These are phyloP conservation scores for Prunus mume DNA, from an alignment of 306 rosid species.

Conservation along the genomic window DNA sequence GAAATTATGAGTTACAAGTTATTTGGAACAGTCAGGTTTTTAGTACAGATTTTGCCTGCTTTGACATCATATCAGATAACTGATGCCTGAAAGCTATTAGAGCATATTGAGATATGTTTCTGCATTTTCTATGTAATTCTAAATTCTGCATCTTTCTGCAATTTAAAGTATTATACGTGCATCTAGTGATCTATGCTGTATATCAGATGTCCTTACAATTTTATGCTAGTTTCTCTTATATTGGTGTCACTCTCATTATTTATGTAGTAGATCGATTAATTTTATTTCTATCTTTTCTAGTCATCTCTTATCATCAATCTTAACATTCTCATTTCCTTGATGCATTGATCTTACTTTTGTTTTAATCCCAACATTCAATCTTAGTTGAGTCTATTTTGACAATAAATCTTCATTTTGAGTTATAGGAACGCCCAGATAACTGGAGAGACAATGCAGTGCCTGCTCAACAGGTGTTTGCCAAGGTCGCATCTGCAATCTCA, in stretches of 20 bases:
- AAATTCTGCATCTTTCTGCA: too few species aligned
- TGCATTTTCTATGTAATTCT: neutral
- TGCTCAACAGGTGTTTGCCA: constrained; percentile 54
- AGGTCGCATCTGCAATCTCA: constrained; percentile 74
- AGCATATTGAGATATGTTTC: neutral
- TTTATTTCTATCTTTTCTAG: neutral
- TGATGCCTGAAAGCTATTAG: neutral
- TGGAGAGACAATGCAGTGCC: constrained; percentile 74
- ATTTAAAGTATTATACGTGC: neutral
- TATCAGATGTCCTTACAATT: neutral
- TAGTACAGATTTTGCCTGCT: neutral
- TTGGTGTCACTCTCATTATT: neutral
- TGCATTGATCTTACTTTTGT: neutral
- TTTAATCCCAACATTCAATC: neutral
- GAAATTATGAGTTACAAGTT: neutral
- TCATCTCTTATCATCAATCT: neutral
- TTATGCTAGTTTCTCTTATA: neutral
- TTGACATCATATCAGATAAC: neutral
- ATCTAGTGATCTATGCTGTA: neutral
- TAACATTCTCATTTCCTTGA: neutral
- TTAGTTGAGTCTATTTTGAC: neutral
- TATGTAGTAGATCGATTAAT: neutral
- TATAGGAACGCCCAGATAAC: constrained; percentile 84
- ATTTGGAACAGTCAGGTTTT: neutral
- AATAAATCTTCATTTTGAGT: constrained; percentile 21